A percentile compares a stretch with the other conserved stretches of the same genome.
These are phyloP conservation scores for Acorus calamus DNA, from an alignment of 106 monocot genomes.

Conservation along the genomic window DNA sequence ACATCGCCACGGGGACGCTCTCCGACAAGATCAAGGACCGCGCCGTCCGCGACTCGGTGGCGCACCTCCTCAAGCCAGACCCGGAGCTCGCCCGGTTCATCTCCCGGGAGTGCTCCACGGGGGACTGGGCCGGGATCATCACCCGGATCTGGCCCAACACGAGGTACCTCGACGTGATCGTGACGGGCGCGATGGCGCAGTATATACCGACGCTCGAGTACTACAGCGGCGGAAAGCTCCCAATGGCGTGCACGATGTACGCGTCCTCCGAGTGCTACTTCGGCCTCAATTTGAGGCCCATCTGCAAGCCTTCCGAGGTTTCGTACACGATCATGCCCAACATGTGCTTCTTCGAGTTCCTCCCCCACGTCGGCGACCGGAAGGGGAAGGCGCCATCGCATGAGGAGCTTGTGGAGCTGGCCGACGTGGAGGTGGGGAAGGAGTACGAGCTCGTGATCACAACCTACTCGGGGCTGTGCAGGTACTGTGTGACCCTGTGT, in stretches of 20 bases:
- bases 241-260: slow-evolving; percentile 91
- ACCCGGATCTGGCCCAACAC: slow-evolving; percentile 67
- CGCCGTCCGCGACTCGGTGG: slow-evolving; percentile 22
- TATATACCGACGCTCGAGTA: slow-evolving; percentile 75
- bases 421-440: slow-evolving; percentile 54
- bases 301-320: slow-evolving; percentile 61
- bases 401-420: slow-evolving; percentile 35
- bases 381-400: not conserved
- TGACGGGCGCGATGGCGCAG: slow-evolving; percentile 77
- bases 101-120: slow-evolving; percentile 19
- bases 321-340: slow-evolving; percentile 91
- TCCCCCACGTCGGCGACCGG: slow-evolving; percentile 19
- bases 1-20: not conserved
- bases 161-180: slow-evolving; percentile 74
- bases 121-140: slow-evolving; percentile 41
- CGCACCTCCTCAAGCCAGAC: slow-evolving; percentile 21
- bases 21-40: slow-evolving; percentile 15
- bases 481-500: slow-evolving; percentile 4
- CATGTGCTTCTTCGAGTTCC: slow-evolving; percentile 79
- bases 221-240: slow-evolving; percentile 58
- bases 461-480: slow-evolving; percentile 66
- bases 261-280: slow-evolving; percentile 92
- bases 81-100: slow-evolving; percentile 30
- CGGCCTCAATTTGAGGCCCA: slow-evolving; percentile 74
- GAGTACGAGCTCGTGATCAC: slow-evolving; percentile 86